These are phyloP conservation scores for Lachnellula occidentalis DNA, from an alignment of 2,329 filamentous ascomycete genomes.

Conservation along the genomic window DNA sequence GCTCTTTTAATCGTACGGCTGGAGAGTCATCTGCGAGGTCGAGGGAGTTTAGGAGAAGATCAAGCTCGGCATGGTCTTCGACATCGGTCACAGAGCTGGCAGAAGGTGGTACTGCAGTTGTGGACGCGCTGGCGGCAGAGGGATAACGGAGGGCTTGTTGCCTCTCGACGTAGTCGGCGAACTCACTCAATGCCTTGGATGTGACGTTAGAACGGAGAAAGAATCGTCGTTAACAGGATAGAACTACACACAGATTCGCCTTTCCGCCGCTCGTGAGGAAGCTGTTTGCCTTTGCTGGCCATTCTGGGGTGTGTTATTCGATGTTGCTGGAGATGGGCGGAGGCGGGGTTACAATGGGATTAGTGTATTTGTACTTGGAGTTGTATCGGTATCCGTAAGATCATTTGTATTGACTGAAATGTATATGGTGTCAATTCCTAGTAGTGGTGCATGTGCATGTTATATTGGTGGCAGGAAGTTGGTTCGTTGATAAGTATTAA, in stretches of 20 bases:
- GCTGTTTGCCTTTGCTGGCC: conserved; percentile 52
- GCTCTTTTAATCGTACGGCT: conserved; percentile 64
- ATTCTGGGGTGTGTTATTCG: conserved; percentile 32
- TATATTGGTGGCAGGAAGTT: not conserved
- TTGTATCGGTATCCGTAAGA: conserved; percentile 14
- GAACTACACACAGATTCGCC: conserved; percentile 67
- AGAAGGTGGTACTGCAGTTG: conserved; percentile 9
- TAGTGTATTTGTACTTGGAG: not conserved
- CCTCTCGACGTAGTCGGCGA: conserved; percentile 94
- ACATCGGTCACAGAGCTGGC: conserved; percentile 8
- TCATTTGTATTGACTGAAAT: conserved; percentile 6
- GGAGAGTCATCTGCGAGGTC: conserved; percentile 65
- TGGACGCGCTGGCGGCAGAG: conserved; percentile 21
- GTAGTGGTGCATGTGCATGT: too few species aligned
- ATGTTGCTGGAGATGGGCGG: conserved; percentile 1
- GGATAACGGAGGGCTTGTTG: conserved; percentile 74
- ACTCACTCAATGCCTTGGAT: conserved; percentile 77
- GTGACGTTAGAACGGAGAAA: not conserved
- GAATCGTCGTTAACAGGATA: not conserved
- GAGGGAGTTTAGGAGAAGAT: conserved; percentile 74
- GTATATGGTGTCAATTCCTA: too few species aligned
- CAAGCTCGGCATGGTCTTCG: conserved; percentile 81
- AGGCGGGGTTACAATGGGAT: not conserved
- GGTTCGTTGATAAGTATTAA: not conserved
- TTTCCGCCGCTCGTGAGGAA: conserved; percentile 73